Base-by-base conservation (phyloP, 306 rosid species). In the Lablab purpureus region DNA sequence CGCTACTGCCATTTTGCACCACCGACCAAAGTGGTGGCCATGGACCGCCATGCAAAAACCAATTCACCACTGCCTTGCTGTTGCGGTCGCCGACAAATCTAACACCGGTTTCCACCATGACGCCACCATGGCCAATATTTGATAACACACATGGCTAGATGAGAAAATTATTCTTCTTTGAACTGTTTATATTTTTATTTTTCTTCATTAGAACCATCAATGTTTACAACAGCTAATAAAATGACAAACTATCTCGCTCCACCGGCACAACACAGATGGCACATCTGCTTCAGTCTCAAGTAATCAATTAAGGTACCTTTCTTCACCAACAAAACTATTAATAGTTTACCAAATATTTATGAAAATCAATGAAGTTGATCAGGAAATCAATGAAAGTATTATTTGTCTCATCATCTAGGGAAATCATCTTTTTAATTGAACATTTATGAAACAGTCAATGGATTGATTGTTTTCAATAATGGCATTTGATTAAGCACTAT, bases 371-470 rank as follows among this genome's bases (percentile, higher is more conserved):
- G 5, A 30, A 60, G 67, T 60, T 60, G 22, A 60, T 14, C 65
- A 58, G 43, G 68, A 62, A 62, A 62, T 30, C 45, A 62, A 28
- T 59, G n/a, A 27, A 30, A 62, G 23, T 32, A 30, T 32, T 17
- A 30, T 62, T 32, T 62, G 6, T 62, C 45, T 30, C 6, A 17
- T 63, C 11, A 59, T 28, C 66, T 19, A 32, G 11, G 28, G 46
- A 63, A 32, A 56, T 28, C 47, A 70, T 60, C 4, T 30, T 15
- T 32, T 19, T 5, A 18, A 55, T n/a, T 10, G 27, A 55, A 72
- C 65, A 71, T 43, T 64, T 72, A 71, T 4, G 36, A 19, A 74
- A 17, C 15, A 63, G 34, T 59, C 43, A 77, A 36, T 51, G 9
- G 60, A 67, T 50, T 62, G 60, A 65, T n/a, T 7, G 18, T 47